Base-by-base conservation (phyloP, 306 rosid genomes). In the Cucurbita ficifolia region DNA sequence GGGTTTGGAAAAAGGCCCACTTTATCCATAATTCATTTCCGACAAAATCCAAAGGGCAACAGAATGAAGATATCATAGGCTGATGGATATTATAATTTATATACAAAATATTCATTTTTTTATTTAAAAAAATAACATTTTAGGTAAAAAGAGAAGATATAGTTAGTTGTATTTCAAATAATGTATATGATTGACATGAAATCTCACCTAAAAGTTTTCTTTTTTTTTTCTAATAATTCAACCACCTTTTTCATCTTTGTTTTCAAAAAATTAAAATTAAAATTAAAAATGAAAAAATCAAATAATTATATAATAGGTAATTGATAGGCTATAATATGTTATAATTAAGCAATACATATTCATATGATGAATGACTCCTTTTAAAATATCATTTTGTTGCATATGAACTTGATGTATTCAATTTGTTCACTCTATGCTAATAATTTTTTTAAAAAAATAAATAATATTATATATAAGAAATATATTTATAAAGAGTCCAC, bases 11-110 rank as follows among this genome's bases (percentile, higher is more conserved):
- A 63, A 77, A 49, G 81, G 73, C 13, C 79, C 78, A 22, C 50
- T 79, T 42, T 39, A 40, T 43, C 40, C 80, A 55, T 75, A 40
- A 83, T 77, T 83, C 39, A 80, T 77, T 74, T 78, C 83, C 83
- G 81, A 80, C 86, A 80, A 77, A 73, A 69, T 65, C 14, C 55
- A 74, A 14, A 35, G 49, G 63, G 76, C 72, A 57, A 14, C n/a
- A 5, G 54, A 29, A 53, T 55, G 22, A 39, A 53, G 57, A 57
- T 9, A 58, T 35, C 17, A 10, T 16, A 17, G 69, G 69, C 14
- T 4, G 7, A 61, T 61, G 24, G 21, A 61, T 36, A 17, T 61
- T 35, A 57, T 57, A 57, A 39, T 39, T 5, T 39, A 48, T 48
- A 48, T 36, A 61, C 46, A 1, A 36, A 61, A 61, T n/a, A 16